Percentiles rank a stretch among this genome's conserved stretches.
phyloP scores from a whole-genome alignment of 768 basidiomycete species.

The Rickenella mellea region DNA sequence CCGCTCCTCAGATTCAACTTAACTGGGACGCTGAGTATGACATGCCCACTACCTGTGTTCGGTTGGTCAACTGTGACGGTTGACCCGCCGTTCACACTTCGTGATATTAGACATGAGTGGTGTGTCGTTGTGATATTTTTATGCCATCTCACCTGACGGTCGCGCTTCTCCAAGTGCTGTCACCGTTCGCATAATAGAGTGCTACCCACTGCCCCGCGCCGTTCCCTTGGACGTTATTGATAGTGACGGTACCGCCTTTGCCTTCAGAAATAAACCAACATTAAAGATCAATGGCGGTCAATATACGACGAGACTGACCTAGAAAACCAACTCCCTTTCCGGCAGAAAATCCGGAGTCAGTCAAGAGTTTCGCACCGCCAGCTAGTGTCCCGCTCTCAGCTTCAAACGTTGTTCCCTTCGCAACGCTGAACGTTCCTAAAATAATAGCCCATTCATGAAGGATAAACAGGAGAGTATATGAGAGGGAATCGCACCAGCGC shows the following conservation, averaged over 20 bases:
- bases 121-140: background rate
- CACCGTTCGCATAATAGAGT: constrained; percentile 52
- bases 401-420: constrained; percentile 43
- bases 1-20: constrained; percentile 40
- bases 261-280: constrained; percentile 28
- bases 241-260: constrained; percentile 46
- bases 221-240: constrained; percentile 45
- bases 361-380: constrained; percentile 36
- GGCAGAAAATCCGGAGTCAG: constrained; percentile 39
- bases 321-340: constrained; percentile 46
- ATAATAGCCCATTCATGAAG: background rate
- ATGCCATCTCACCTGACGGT: constrained; percentile 42
- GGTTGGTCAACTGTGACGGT: constrained; percentile 44
- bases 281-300: background rate
- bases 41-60: constrained; percentile 43
- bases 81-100: constrained; percentile 50
- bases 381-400: constrained; percentile 42
- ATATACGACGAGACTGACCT: constrained; percentile 23
- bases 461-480: background rate
- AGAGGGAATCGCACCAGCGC: constrained; percentile 26
- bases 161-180: constrained; percentile 48
- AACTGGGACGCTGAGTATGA: constrained; percentile 48
- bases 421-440: constrained; percentile 41
- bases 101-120: background rate
- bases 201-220: constrained; percentile 51